Base-by-base conservation (phyloP, 129 eudicot species). In the Helianthus tuberosus region DNA sequence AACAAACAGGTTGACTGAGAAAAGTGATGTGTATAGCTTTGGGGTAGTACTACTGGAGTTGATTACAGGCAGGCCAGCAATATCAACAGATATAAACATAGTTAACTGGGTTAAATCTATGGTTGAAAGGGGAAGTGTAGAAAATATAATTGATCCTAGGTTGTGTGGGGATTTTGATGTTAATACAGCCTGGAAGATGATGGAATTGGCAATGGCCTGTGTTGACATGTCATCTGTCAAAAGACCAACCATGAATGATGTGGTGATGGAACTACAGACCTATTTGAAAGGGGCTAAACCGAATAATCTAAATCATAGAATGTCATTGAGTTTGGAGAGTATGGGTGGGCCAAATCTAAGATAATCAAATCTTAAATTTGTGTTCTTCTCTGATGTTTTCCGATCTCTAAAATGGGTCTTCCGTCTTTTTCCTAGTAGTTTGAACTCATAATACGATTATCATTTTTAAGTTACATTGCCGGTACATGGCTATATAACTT, bases 1-100 rank as follows among this genome's bases (percentile, higher is more conserved):
- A 27, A 52, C 81, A 46, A 58, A 12, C 50, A 63, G 74, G 64
- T 48, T 83, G 75, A 83, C 77, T 0, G 80, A 73, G 48, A 68
- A 82, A 60, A 77, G 83, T 44, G 86, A 82, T 12, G 80, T 82
- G 2, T 83, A 83, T 71, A 71, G 87, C 69, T 79, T 69, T 59
- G 84, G 84, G 51, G 78, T 83, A 43, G 52, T 63, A 32, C 71
- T 74, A 32, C 25, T 74, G 14, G 71, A 61, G 63, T 12, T 74
- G 12, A 17, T 75, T 20, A 57, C 87, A 70, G 65, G 81, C 11
- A 64, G 64, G 35, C 71, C 72, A 39, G 81, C 78, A 55, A 54
- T 82, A 71, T 47, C 32, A 38, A 49, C 35, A 27, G 48, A 29
- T 11, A 47, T 23, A 14, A 20, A 47, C 50, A 5, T 73, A 23